Evolutionary conservation across 495 filamentous ascomycete genomes (phyloP).

Genomic region (Glarea lozoyensis): DNA sequence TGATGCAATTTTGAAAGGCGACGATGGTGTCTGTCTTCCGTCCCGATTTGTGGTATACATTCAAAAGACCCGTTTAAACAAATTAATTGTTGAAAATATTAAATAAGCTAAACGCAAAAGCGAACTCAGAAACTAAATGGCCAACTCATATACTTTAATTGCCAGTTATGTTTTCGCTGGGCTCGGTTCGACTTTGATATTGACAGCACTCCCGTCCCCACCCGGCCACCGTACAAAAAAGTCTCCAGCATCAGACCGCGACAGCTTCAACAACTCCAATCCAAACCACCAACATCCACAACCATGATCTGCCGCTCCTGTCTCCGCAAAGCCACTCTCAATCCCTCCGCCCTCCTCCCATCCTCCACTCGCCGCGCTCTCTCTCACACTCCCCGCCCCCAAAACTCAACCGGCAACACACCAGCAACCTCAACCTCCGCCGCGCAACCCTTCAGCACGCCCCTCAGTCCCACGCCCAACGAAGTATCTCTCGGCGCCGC

Average conservation of each 20-base stretch:
- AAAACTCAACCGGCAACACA: slow-evolving; percentile 17
- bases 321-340: slow-evolving; percentile 9
- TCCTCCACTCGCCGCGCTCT: slow-evolving; percentile 2
- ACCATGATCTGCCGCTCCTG: slow-evolving; percentile 27
- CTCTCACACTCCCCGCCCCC: slow-evolving; percentile 1
- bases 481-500: slow-evolving; percentile 5
- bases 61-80: no score
- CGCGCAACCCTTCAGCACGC: slow-evolving; percentile 42
- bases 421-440: slow-evolving; percentile 35
- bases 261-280: background rate
- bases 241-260: slow-evolving; percentile 4
- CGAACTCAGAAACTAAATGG: no score
- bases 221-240: slow-evolving; percentile 18
- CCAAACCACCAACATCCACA: slow-evolving; percentile 2
- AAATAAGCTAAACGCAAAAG: no score
- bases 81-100: no score
- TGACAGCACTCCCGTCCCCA: slow-evolving; percentile 1
- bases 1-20: no score
- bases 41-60: no score
- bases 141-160: no score
- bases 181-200: slow-evolving; percentile 7
- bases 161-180: no score
- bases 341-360: slow-evolving; percentile 3
- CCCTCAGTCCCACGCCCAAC: slow-evolving; percentile 34
- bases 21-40: no score